These are phyloP conservation scores for Backusella circina DNA, from an alignment of 192 early-diverging fungal genomes.

Conservation along the genomic window DNA sequence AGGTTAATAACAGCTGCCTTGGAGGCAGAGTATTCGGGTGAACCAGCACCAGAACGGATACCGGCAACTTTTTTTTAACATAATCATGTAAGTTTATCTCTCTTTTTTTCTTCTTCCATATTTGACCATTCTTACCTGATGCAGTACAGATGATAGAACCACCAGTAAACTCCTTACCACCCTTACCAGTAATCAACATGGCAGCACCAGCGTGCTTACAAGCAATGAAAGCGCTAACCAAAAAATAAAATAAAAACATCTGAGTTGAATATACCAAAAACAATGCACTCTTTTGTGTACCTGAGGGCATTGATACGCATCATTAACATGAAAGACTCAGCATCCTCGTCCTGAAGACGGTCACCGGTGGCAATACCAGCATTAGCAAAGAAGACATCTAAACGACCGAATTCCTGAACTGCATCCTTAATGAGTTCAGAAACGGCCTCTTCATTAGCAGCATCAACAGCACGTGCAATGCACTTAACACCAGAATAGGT, in stretches of 20 bases:
- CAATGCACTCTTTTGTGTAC: slow-evolving; percentile 12
- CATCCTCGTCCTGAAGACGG: slow-evolving; percentile 27
- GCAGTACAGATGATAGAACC: slow-evolving; percentile 52
- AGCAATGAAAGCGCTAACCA: slow-evolving; percentile 40
- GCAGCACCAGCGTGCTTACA: slow-evolving; percentile 41
- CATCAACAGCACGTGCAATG: slow-evolving; percentile 43
- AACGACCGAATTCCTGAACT: slow-evolving; percentile 36
- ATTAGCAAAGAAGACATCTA: slow-evolving; percentile 58
- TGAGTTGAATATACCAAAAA: background rate
- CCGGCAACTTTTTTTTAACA: slow-evolving; percentile 33
- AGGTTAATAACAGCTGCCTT: slow-evolving; percentile 53
- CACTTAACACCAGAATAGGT: slow-evolving; percentile 23
- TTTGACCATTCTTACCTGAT: slow-evolving; percentile 30
- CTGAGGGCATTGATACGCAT: slow-evolving; percentile 41
- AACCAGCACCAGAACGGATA: slow-evolving; percentile 46
- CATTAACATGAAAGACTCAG: slow-evolving; percentile 33
- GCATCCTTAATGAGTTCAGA: slow-evolving; percentile 36
- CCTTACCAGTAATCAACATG: slow-evolving; percentile 40
- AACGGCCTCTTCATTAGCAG: slow-evolving; percentile 35
- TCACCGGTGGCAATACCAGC: slow-evolving; percentile 36
- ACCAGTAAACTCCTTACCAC: slow-evolving; percentile 33
- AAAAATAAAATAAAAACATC: background rate
- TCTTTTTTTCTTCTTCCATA: background rate
- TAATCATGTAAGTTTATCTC: background rate
- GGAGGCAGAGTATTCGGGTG: slow-evolving; percentile 50